phyloP scores from a whole-genome alignment of 2,329 filamentous ascomycete genomes.

The Lachnellula suecica region DNA sequence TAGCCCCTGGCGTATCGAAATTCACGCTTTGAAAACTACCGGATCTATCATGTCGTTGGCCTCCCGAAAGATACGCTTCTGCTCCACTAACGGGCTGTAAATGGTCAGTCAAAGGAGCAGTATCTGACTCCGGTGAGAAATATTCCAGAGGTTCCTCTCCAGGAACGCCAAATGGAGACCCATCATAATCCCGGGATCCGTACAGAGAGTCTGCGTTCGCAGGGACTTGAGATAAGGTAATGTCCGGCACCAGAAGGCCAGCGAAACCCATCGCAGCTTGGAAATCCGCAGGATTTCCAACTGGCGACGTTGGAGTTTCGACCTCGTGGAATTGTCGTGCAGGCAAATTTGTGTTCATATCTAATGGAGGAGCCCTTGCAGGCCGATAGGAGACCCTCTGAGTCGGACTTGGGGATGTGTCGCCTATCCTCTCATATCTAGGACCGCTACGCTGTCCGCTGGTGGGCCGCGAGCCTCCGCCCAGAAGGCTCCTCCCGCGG shows the following conservation, averaged over 20 bases:
- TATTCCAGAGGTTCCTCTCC: conserved; percentile 30
- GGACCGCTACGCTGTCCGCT: conserved; percentile 26
- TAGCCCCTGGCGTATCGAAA: conserved; percentile 41
- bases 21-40: conserved; percentile 51
- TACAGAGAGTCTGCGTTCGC: conserved; percentile 22
- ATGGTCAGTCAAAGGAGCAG: conserved; percentile 58
- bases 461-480: conserved; percentile 26
- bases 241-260: conserved; percentile 33
- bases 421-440: conserved; percentile 32
- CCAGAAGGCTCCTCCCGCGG: conserved; percentile 32
- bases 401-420: conserved; percentile 28
- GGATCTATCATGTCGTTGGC: conserved; percentile 46
- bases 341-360: conserved; percentile 10
- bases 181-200: conserved; percentile 25
- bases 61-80: conserved; percentile 33
- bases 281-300: conserved; percentile 31
- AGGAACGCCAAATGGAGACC: conserved; percentile 26
- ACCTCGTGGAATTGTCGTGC: conserved; percentile 18
- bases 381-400: conserved; percentile 14
- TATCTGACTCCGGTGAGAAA: conserved; percentile 50
- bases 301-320: conserved; percentile 26
- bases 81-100: conserved; percentile 57
- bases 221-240: conserved; percentile 29
- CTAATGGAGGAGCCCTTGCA: conserved; percentile 9
- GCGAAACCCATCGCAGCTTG: conserved; percentile 34